Evolutionary conservation across 148 eudicot genomes (phyloP).

Genomic region (Dianthus caryophyllus): DNA sequence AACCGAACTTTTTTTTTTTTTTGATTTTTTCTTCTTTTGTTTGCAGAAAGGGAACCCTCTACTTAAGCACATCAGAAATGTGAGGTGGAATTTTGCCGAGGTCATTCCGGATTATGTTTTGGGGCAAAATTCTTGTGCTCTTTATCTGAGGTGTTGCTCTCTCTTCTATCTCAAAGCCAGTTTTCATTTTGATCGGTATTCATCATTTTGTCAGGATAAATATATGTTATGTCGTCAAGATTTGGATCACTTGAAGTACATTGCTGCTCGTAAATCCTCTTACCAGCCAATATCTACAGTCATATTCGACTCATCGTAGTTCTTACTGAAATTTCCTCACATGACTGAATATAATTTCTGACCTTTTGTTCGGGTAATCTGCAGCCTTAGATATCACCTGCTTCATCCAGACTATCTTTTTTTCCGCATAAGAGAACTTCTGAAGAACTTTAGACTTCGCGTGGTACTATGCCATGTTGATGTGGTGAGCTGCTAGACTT

Average conservation of each 20-base stretch:
- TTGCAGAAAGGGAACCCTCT: conserved; percentile 92
- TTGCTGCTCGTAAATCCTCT: background rate
- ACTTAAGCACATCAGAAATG: conserved; percentile 91
- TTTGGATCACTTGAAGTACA: background rate
- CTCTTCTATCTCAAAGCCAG: background rate
- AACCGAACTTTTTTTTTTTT: background rate
- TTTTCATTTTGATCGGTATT: background rate
- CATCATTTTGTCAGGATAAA: background rate
- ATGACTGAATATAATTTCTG: background rate
- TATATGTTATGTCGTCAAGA: background rate
- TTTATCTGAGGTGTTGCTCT: conserved; percentile 65
- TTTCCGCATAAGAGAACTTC: conserved; percentile 84
- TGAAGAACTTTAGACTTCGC: conserved; percentile 80
- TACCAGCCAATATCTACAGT: background rate
- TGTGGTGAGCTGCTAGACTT: conserved; percentile 54
- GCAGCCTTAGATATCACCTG: conserved; percentile 90
- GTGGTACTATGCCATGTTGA: conserved; percentile 90
- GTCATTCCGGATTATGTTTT: conserved; percentile 68
- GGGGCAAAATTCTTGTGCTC: conserved; percentile 82
- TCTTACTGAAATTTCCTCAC: background rate
- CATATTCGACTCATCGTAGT: background rate
- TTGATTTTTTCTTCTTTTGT: background rate
- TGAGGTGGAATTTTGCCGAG: conserved; percentile 85
- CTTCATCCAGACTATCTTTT: conserved; percentile 93
- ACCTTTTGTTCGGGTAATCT: background rate